Percentiles rank a stretch among this genome's conserved stretches.
These are phyloP conservation scores for Pulicaria dysenterica DNA, from an alignment of 129 eudicot species.

Conservation along the genomic window DNA sequence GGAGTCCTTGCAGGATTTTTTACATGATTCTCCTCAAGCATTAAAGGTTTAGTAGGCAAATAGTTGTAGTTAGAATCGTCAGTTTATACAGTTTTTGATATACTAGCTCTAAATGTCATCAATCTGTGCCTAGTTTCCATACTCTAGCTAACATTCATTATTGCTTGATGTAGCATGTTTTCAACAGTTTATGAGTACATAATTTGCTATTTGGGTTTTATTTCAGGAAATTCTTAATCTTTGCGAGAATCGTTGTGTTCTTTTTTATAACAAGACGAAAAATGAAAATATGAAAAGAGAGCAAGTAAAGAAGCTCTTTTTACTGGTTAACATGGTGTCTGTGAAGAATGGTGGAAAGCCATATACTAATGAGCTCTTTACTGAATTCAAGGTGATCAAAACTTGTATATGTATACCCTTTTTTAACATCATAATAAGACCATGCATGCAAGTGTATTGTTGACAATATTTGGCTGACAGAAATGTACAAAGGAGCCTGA, in stretches of 20 bases:
- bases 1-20: constrained; percentile 51
- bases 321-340: constrained; percentile 45
- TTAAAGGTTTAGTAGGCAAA: constrained; percentile 37
- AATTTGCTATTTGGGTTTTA: not conserved
- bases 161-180: not conserved
- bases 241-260: constrained; percentile 57
- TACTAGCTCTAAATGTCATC: no score
- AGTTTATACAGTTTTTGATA: not conserved
- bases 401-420: not conserved
- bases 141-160: no score
- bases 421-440: not conserved
- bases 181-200: not conserved
- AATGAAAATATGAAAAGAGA: constrained; percentile 33
- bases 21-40: constrained; percentile 44
- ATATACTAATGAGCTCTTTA: constrained; percentile 50
- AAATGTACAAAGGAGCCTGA: constrained; percentile 46
- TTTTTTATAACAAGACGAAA: constrained; percentile 64
- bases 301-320: constrained; percentile 55
- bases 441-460: no score
- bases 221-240: constrained; percentile 46
- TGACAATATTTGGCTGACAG: constrained; percentile 36
- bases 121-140: no score
- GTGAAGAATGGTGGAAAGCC: constrained; percentile 52
- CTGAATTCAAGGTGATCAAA: constrained; percentile 23
- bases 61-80: no score